phyloP scores from a whole-genome alignment of 2,329 filamentous ascomycete genomes.

The Xylariaceae sp. region DNA sequence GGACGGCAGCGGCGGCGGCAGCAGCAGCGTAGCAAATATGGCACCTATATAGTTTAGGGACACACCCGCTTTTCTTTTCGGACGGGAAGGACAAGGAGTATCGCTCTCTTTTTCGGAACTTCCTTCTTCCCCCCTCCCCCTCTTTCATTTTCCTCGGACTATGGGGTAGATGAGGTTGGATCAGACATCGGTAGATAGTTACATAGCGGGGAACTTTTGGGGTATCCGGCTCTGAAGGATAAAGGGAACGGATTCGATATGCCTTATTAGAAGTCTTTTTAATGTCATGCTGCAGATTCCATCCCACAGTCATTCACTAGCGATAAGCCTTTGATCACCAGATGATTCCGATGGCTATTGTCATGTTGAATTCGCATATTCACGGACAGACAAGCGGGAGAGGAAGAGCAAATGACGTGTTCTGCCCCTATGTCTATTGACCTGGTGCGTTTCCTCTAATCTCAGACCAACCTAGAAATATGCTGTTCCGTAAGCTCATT shows the following conservation, averaged over 20 bases:
- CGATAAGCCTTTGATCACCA: constrained; percentile 8
- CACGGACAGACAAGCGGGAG: constrained; percentile 1
- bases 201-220: not conserved
- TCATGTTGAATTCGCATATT: constrained; percentile 4
- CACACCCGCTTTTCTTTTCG: not conserved
- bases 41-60: not conserved
- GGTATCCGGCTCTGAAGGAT: not conserved
- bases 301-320: constrained; percentile 7
- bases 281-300: constrained; percentile 1
- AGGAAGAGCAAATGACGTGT: not conserved
- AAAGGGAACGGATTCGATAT: not conserved
- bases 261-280: not conserved
- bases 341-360: not conserved
- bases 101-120: not conserved
- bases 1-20: not conserved
- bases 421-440: constrained; percentile 13
- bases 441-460: constrained; percentile 8
- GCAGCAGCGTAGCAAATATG: not conserved
- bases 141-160: not conserved
- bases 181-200: not conserved
- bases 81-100: not conserved
- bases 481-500: constrained; percentile 17
- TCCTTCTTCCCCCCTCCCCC: not conserved
- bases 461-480: constrained; percentile 5
- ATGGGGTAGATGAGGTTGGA: not conserved